Percentiles rank a stretch among this genome's conserved stretches.
Conservation (phyloP, 116 monocot species). For the Papilionanthe hybrid region DNA sequence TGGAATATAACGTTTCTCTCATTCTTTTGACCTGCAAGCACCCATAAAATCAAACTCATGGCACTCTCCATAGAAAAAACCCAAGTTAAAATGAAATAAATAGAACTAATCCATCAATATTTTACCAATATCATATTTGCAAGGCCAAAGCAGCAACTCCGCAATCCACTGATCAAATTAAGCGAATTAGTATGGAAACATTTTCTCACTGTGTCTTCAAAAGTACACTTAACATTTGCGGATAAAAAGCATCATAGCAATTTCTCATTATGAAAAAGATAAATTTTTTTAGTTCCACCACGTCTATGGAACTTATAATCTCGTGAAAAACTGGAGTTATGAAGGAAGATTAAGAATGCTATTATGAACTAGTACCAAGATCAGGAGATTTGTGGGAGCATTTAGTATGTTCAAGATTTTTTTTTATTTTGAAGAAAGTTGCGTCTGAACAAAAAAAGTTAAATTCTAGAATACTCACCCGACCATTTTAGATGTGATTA, state of each 20-base stretch:
- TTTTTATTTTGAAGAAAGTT: no score
- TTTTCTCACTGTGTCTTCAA: neutral
- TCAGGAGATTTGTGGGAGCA: neutral
- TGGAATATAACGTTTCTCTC: conserved; percentile 77
- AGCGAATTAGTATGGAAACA: conserved; percentile 11
- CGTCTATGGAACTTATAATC: neutral
- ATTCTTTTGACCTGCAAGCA: conserved; percentile 72
- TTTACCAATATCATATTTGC: conserved; percentile 96
- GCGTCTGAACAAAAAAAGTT: neutral
- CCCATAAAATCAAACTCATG: neutral
- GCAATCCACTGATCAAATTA: conserved; percentile 65
- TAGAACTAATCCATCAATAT: conserved; percentile 1
- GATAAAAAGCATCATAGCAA: neutral
- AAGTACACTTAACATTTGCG: neutral
- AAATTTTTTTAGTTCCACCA: neutral
- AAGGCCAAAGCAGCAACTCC: conserved; percentile 81
- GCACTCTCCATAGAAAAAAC: neutral
- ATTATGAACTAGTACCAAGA: neutral
- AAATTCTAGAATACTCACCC: no score
- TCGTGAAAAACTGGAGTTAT: neutral
- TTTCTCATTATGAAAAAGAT: neutral
- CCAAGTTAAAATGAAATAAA: neutral
- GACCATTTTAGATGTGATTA: no score
- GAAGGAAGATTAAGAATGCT: neutral
- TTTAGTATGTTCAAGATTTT: no score